Percentiles rank a stretch among this genome's conserved stretches.
Evolutionary conservation across 768 basidiomycete species (phyloP).

Genomic region (Phallus indusiatus): DNA sequence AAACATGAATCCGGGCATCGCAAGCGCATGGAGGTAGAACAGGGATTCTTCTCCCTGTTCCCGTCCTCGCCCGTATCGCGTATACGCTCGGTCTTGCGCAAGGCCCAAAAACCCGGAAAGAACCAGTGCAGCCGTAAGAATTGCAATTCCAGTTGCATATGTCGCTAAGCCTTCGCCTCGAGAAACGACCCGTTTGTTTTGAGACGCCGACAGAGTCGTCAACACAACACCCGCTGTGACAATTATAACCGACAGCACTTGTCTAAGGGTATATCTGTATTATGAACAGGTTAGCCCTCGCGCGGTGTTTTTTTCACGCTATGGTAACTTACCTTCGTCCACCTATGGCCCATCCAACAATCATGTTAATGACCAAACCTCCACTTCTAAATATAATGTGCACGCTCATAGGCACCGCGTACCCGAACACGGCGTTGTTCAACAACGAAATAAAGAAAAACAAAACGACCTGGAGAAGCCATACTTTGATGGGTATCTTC

Average conservation of each 20-base stretch:
- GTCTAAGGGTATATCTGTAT: conserved; percentile 51
- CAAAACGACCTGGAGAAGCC: conserved; percentile 71
- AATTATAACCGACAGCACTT: conserved; percentile 67
- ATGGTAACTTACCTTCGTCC: conserved; percentile 46
- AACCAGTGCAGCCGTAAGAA: conserved; percentile 69
- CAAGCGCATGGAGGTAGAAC: conserved; percentile 83
- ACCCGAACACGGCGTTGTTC: conserved; percentile 89
- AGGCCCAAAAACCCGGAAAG: conserved; percentile 77
- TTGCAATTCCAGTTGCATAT: conserved; percentile 63
- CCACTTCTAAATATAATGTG: conserved; percentile 94
- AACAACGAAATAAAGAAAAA: conserved; percentile 73
- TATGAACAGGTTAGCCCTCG: conserved; percentile 6
- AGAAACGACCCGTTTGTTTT: conserved; percentile 11
- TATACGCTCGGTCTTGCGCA: conserved; percentile 74
- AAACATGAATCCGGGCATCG: conserved; percentile 67
- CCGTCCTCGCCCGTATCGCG: conserved; percentile 28
- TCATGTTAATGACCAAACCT: conserved; percentile 75
- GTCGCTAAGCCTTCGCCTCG: conserved; percentile 21
- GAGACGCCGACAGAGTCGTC: conserved; percentile 72
- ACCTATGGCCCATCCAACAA: conserved; percentile 61
- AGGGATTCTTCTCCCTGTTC: conserved; percentile 74
- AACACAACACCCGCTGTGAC: conserved; percentile 73
- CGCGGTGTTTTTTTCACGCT: too few relatives aligned
- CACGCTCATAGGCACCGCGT: conserved; percentile 79
- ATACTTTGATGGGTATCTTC: conserved; percentile 60